phyloP scores from a whole-genome alignment of 2,329 filamentous ascomycete genomes.

The Penicillium sp. region DNA sequence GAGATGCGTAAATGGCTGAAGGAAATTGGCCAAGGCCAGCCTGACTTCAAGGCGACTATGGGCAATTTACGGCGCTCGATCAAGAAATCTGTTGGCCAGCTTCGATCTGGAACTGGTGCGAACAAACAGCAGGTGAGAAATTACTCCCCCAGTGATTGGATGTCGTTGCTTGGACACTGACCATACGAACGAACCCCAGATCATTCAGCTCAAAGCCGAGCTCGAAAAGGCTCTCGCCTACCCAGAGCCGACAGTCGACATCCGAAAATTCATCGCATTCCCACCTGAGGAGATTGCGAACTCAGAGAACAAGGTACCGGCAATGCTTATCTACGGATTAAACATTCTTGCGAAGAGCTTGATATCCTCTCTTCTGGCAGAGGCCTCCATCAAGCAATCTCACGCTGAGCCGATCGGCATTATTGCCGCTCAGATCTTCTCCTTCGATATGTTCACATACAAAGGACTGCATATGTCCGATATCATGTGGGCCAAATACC shows the following conservation, averaged over 20 bases:
- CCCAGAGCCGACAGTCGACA: conserved; percentile 55
- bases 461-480: conserved; percentile 69
- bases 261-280: conserved; percentile 53
- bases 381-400: conserved; percentile 62
- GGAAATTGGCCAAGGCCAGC: conserved; percentile 55
- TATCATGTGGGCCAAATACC: conserved; percentile 83
- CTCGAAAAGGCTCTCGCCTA: conserved; percentile 56
- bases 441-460: conserved; percentile 64
- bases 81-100: conserved; percentile 68
- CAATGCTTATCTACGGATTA: conserved; percentile 69
- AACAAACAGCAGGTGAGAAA: conserved; percentile 56
- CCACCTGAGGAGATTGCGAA: conserved; percentile 39
- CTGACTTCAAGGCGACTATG: conserved; percentile 60
- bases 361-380: conserved; percentile 66
- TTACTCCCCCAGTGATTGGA: neutral
- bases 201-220: conserved; percentile 48
- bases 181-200: conserved; percentile 9
- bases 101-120: conserved; percentile 60
- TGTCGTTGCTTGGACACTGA: neutral
- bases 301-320: conserved; percentile 54
- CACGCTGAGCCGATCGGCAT: conserved; percentile 78
- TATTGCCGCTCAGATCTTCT: conserved; percentile 71
- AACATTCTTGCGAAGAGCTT: conserved; percentile 73
- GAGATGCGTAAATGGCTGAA: conserved; percentile 53
- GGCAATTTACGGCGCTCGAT: conserved; percentile 71